phyloP scores from a whole-genome alignment of 169 alveolate genomes.

The Toxoplasma gondii region DNA sequence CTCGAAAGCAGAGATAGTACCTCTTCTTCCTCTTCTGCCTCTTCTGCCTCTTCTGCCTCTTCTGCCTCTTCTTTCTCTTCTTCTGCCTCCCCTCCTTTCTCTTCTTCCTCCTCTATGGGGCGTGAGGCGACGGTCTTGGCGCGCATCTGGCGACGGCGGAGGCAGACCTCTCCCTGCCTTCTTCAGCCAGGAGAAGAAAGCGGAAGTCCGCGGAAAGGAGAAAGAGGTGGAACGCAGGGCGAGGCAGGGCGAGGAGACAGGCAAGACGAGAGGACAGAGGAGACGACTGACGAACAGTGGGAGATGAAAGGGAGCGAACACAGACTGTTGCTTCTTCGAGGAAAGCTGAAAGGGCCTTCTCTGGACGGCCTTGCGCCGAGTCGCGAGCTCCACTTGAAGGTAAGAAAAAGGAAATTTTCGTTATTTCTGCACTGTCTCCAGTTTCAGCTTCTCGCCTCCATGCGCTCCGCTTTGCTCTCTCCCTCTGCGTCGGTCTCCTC shows the following conservation, averaged over 20 bases:
- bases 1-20: not conserved
- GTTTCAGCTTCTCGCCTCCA: too few species aligned
- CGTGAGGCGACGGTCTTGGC: constrained; percentile 10
- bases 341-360: not conserved
- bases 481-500: not conserved
- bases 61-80: not conserved
- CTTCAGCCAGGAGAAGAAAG: too few species aligned
- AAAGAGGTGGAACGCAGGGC: too few species aligned
- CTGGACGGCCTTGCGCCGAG: not conserved
- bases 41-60: too few species aligned
- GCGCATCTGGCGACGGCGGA: not conserved
- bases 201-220: too few species aligned
- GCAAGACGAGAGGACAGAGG: not conserved
- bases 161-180: not conserved
- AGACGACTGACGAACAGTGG: not conserved
- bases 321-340: not conserved
- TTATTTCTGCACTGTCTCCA: not conserved
- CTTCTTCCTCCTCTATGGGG: not conserved
- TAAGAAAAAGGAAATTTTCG: not conserved
- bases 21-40: too few species aligned
- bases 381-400: not conserved
- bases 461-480: not conserved
- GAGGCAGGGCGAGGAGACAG: not conserved
- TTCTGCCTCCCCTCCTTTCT: too few species aligned
- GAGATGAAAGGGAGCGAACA: not conserved